Evolutionary conservation across 2,329 filamentous ascomycete genomes (phyloP).

Genomic region (Mollisia scopiformis): DNA sequence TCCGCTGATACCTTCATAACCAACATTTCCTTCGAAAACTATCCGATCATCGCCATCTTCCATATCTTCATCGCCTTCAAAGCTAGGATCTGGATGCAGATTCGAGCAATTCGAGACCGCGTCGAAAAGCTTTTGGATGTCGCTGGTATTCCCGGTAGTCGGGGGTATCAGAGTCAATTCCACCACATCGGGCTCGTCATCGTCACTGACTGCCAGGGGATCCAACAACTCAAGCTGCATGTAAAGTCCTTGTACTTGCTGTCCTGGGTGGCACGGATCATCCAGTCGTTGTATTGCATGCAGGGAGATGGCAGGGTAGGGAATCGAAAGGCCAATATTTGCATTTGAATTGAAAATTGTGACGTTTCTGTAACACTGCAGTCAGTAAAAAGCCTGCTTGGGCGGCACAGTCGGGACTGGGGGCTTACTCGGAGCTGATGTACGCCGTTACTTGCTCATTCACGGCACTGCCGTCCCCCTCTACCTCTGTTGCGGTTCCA

Average conservation of each 20-base stretch:
- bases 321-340: conserved; percentile 66
- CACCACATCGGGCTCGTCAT: conserved; percentile 66
- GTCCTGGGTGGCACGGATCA: conserved; percentile 41
- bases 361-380: conserved; percentile 48
- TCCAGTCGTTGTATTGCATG: conserved; percentile 69
- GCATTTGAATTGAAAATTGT: conserved; percentile 64
- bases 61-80: conserved; percentile 57
- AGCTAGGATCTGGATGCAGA: conserved; percentile 68
- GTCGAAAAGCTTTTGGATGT: conserved; percentile 50
- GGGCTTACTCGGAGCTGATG: conserved; percentile 59
- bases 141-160: conserved; percentile 28
- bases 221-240: conserved; percentile 70
- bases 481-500: conserved; percentile 16
- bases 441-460: conserved; percentile 53
- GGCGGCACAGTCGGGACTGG: neutral
- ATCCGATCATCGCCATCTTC: conserved; percentile 58
- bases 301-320: conserved; percentile 75
- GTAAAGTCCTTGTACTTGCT: conserved; percentile 55
- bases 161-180: conserved; percentile 69
- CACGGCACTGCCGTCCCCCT: conserved; percentile 23
- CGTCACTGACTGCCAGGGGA: conserved; percentile 43
- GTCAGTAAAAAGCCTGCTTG: neutral
- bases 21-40: conserved; percentile 55
- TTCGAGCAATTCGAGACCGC: conserved; percentile 77
- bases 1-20: conserved; percentile 58